phyloP scores from a whole-genome alignment of 2,329 filamentous ascomycete genomes.

The Juglanconis juglandina region DNA sequence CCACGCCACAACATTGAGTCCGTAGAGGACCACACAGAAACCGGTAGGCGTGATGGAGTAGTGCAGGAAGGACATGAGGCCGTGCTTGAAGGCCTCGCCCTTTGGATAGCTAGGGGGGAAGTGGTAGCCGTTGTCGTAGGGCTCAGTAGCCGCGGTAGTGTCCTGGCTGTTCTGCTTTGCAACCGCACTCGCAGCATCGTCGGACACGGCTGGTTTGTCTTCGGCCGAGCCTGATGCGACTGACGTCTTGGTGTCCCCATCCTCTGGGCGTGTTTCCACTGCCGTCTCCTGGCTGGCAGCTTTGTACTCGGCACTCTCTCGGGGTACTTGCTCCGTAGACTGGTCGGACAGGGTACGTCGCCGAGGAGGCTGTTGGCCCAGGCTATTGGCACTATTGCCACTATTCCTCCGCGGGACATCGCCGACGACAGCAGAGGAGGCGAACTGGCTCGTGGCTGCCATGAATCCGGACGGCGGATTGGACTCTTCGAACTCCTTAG shows the following conservation, averaged over 20 bases:
- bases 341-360: conserved; percentile 11
- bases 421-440: conserved; percentile 34
- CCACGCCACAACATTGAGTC: conserved; percentile 82
- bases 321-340: neutral
- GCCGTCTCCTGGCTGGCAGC: neutral
- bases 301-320: conserved; percentile 5
- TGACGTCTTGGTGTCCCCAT: neutral
- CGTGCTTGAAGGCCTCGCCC: conserved; percentile 56
- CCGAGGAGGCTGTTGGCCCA: neutral
- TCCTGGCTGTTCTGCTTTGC: conserved; percentile 23
- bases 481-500: conserved; percentile 40
- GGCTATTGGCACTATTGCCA: neutral
- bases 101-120: conserved; percentile 61
- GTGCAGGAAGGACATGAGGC: conserved; percentile 61
- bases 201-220: conserved; percentile 18
- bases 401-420: conserved; percentile 14
- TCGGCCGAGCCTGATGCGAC: neutral
- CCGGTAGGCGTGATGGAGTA: conserved; percentile 74
- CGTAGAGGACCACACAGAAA: conserved; percentile 74
- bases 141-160: conserved; percentile 29
- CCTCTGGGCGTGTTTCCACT: neutral
- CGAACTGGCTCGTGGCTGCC: conserved; percentile 44
- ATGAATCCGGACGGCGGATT: conserved; percentile 45
- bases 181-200: conserved; percentile 23
- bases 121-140: conserved; percentile 63